These are phyloP conservation scores for Periconia macrospinosa DNA, from an alignment of 2,329 filamentous ascomycete genomes.

Conservation along the genomic window DNA sequence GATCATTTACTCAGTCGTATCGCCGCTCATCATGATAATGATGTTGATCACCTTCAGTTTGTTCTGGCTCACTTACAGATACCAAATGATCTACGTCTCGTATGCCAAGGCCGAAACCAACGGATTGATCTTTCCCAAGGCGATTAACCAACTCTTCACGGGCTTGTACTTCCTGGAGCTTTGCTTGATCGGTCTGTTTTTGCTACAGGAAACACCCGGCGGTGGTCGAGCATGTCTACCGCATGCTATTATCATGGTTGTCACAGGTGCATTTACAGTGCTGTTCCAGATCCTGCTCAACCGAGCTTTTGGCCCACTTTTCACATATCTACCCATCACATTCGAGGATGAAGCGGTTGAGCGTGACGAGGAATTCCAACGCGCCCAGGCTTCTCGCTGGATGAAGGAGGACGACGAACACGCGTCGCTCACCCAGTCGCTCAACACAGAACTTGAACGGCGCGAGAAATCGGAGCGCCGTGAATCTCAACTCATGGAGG, in stretches of 20 bases:
- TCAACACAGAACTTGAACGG: constrained; percentile 40
- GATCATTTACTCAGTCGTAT: constrained; percentile 83
- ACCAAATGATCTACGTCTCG: constrained; percentile 93
- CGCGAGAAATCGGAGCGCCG: constrained; percentile 32
- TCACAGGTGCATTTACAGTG: constrained; percentile 69
- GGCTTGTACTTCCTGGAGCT: constrained; percentile 95
- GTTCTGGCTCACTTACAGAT: constrained; percentile 94
- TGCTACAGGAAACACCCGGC: constrained; percentile 66
- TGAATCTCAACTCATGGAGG: constrained; percentile 37
- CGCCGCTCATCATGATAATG: constrained; percentile 89
- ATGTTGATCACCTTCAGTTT: constrained; percentile 89
- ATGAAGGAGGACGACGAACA: constrained; percentile 58
- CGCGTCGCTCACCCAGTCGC: constrained; percentile 19
- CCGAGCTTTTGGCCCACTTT: constrained; percentile 78
- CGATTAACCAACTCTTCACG: constrained; percentile 94
- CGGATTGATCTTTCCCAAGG: constrained; percentile 85
- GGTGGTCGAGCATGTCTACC: constrained; percentile 63
- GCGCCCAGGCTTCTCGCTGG: constrained; percentile 72
- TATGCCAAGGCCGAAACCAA: constrained; percentile 90
- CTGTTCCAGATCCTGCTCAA: constrained; percentile 83
- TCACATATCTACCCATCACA: constrained; percentile 89
- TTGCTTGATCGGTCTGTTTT: constrained; percentile 86
- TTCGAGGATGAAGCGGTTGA: constrained; percentile 92
- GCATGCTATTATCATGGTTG: constrained; percentile 84
- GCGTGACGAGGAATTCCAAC: constrained; percentile 86